These are phyloP conservation scores for Phytophthora pistaciae DNA, from an alignment of 352 stramenopile genomes.

Conservation along the genomic window DNA sequence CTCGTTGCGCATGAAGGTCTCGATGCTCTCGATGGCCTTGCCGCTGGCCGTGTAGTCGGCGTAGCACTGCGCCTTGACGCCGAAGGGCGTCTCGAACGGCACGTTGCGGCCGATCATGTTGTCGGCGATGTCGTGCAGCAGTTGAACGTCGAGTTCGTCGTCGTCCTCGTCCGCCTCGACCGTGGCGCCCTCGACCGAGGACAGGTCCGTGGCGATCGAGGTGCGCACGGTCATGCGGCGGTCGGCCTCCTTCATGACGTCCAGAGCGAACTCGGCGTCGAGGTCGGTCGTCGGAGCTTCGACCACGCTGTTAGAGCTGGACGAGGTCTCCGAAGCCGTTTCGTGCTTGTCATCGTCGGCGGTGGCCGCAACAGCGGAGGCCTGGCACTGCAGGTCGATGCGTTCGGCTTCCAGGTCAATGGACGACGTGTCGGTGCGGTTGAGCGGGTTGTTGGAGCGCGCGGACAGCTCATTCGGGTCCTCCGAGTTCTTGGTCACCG, in stretches of 20 bases:
- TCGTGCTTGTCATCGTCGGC: constrained; percentile 29
- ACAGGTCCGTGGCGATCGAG: constrained; percentile 35
- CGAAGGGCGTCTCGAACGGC: constrained; percentile 78
- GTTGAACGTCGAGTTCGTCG: constrained; percentile 34
- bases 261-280: constrained; percentile 19
- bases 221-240: constrained; percentile 30
- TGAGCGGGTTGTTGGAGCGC: constrained; percentile 29
- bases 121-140: constrained; percentile 51
- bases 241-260: constrained; percentile 31
- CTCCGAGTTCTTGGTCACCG: constrained; percentile 14
- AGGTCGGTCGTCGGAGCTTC: constrained; percentile 5
- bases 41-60: constrained; percentile 96
- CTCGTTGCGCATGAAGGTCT: constrained; percentile 89
- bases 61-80: constrained; percentile 90
- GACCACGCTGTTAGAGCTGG: constrained; percentile 32
- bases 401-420: constrained; percentile 35
- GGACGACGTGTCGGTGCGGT: constrained; percentile 22
- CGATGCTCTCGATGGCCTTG: constrained; percentile 90
- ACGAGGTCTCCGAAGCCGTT: constrained; percentile 28
- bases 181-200: constrained; percentile 18
- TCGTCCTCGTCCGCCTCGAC: constrained; percentile 24
- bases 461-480: constrained; percentile 16
- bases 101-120: constrained; percentile 65
- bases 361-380: not conserved
- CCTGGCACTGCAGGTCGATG: constrained; percentile 16